These are phyloP conservation scores for Colletotrichum sp. DNA, from an alignment of 2,329 filamentous ascomycete genomes.

Conservation along the genomic window DNA sequence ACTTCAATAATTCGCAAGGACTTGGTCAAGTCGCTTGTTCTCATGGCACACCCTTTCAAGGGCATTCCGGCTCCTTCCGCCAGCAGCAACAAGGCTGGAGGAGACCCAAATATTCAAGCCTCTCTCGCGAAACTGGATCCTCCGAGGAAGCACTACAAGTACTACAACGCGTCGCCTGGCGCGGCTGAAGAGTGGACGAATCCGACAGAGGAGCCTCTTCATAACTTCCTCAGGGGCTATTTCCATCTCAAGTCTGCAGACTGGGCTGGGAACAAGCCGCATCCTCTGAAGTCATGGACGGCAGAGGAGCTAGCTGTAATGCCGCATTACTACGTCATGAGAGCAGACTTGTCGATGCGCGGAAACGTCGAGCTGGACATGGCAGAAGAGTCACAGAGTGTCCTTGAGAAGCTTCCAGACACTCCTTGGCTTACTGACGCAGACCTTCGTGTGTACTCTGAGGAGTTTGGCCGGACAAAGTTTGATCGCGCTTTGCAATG, in stretches of 20 bases:
- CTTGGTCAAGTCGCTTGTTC: constrained; percentile 64
- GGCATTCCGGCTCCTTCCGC: constrained; percentile 35
- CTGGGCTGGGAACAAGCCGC: constrained; percentile 60
- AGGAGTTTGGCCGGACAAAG: constrained; percentile 65
- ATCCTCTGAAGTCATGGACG: constrained; percentile 58
- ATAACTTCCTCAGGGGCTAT: constrained; percentile 69
- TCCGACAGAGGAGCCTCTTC: constrained; percentile 35
- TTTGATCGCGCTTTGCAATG: constrained; percentile 73
- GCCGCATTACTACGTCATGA: constrained; percentile 75
- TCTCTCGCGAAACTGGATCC: constrained; percentile 58
- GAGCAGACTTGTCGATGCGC: constrained; percentile 61
- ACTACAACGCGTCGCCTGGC: constrained; percentile 60
- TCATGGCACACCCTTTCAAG: constrained; percentile 71
- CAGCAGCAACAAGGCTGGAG: neutral
- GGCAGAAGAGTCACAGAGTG: constrained; percentile 17
- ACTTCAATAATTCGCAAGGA: constrained; percentile 68
- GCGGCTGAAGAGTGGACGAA: constrained; percentile 50
- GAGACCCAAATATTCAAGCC: constrained; percentile 53
- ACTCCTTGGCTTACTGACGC: constrained; percentile 59
- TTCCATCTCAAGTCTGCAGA: constrained; percentile 71
- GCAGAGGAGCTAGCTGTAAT: constrained; percentile 62
- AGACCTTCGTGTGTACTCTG: constrained; percentile 64
- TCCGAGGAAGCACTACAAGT: constrained; percentile 74
- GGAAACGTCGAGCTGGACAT: constrained; percentile 52
- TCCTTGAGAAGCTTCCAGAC: neutral